phyloP scores from a whole-genome alignment of 2,329 filamentous ascomycete species.

The Stachybotrys chlorohalonatus region DNA sequence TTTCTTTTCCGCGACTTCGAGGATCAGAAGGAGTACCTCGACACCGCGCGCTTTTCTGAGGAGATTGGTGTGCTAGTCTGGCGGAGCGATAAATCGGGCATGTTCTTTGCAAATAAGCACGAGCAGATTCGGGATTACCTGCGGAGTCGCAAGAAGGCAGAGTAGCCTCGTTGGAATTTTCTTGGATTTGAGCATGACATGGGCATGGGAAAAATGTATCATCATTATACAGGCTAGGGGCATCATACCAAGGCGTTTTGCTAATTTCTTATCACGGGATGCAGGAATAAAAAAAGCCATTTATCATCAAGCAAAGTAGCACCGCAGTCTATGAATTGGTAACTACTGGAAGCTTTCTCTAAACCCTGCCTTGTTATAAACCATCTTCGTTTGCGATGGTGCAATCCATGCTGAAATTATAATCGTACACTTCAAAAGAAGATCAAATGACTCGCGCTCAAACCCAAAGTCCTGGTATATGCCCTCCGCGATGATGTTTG shows the following conservation, averaged over 20 bases:
- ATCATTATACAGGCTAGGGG: neutral
- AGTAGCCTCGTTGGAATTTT: conserved; percentile 13
- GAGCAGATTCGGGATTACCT: conserved; percentile 83
- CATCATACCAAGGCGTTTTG: neutral
- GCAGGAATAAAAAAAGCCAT: neutral
- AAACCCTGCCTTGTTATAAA: neutral
- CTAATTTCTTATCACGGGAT: neutral
- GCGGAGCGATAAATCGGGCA: conserved; percentile 68
- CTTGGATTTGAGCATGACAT: neutral
- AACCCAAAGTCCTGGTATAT: neutral
- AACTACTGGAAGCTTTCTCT: neutral
- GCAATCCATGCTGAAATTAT: neutral
- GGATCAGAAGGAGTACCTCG: conserved; percentile 58
- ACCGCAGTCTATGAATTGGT: neutral
- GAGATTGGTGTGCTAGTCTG: conserved; percentile 86
- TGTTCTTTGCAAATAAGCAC: conserved; percentile 87
- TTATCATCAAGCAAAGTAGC: neutral
- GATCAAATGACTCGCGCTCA: neutral
- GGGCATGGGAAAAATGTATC: neutral
- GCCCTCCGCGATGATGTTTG: too few relatives aligned
- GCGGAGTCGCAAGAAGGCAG: conserved; percentile 50
- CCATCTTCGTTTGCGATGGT: neutral
- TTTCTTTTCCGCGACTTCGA: conserved; percentile 89
- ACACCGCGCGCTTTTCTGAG: conserved; percentile 69
- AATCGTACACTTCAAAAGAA: neutral